Evolutionary conservation across 805 yeast genomes (phyloP), one percentile per base, ranked within the genome.

Genomic region (Metschnikowia hibisci): DNA sequence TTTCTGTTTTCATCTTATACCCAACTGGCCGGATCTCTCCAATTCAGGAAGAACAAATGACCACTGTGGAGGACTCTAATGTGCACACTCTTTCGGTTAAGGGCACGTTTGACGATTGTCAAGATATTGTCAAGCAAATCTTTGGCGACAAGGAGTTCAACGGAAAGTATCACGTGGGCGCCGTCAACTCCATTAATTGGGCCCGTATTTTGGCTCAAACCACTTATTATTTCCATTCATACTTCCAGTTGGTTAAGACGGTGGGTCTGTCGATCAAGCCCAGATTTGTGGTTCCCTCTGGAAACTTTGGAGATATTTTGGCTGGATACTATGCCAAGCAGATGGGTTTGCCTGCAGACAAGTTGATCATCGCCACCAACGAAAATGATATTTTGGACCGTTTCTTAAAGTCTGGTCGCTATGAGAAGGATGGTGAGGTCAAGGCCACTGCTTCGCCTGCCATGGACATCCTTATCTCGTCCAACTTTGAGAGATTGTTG

Each of bases 21-120:
- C 99, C 99, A 57, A 87, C 96, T 7, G 99, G 98, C 39, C 82
- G 97, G 64, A 93, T 93, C 44, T 90, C 98, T 28, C 97, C 96
- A 33, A 84, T 93, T 52, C 99, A 93, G 74, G 99, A 93, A 70
- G 87, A 85, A 55, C 99, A 93, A 70, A 93, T 93, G 99, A 87
- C 99, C 43, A 89, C 98, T 6, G 98, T 93, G 7, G 77, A 82
- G 40, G 99, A 93, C 64, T 69, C 79, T 41, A 93, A 93, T 59
- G 96, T 93, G 32, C 98, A 93, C 69, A 91, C 97, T 20, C 73
- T 93, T 49, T 87, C 96, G 4, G 96, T 93, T 29, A 86, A 82
- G 52, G 99, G 99, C 52, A 88, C 96, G 25, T 93, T 93, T 62
- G 99, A 93, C 65, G 97, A 93, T 69, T 93, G 99, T 69, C 99